Percentiles rank a stretch among this genome's conserved stretches.
Conservation (phyloP, 2,329 filamentous ascomycete genomes). For the Arachnomyces sp. region DNA sequence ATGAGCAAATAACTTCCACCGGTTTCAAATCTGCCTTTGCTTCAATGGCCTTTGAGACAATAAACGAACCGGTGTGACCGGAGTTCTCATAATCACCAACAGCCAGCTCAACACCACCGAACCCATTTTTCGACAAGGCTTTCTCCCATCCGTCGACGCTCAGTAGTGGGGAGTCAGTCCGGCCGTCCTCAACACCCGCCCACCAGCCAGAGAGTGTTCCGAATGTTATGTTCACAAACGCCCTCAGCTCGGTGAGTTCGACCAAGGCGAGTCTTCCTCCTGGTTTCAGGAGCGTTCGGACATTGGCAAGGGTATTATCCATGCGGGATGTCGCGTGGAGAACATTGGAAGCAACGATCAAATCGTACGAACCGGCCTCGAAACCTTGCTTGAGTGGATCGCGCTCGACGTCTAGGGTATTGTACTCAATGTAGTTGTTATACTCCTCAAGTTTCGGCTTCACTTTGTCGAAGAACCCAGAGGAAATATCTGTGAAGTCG, state of each 20-base stretch:
- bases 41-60: constrained; percentile 10
- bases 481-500: constrained; percentile 12
- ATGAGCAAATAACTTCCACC: constrained; percentile 1
- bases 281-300: constrained; percentile 11
- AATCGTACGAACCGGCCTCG: background rate
- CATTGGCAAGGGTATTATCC: constrained; percentile 1
- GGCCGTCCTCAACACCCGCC: constrained; percentile 15
- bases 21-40: background rate
- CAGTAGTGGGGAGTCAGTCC: constrained; percentile 12
- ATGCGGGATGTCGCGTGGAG: background rate
- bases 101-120: constrained; percentile 18
- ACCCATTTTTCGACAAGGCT: constrained; percentile 14
- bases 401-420: constrained; percentile 7
- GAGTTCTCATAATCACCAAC: constrained; percentile 6
- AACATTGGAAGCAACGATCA: constrained; percentile 1
- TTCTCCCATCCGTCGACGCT: constrained; percentile 17
- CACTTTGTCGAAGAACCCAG: constrained; percentile 10
- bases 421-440: constrained; percentile 5
- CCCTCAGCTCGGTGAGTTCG: constrained; percentile 6
- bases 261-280: constrained; percentile 11
- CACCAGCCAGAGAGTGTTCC: constrained; percentile 27
- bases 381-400: constrained; percentile 7
- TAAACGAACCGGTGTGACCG: constrained; percentile 4
- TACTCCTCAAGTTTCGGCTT: constrained; percentile 4
- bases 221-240: constrained; percentile 14